Evolutionary conservation across 116 monocot genomes (phyloP).

Genomic region (Trichopus zeylanicus): DNA sequence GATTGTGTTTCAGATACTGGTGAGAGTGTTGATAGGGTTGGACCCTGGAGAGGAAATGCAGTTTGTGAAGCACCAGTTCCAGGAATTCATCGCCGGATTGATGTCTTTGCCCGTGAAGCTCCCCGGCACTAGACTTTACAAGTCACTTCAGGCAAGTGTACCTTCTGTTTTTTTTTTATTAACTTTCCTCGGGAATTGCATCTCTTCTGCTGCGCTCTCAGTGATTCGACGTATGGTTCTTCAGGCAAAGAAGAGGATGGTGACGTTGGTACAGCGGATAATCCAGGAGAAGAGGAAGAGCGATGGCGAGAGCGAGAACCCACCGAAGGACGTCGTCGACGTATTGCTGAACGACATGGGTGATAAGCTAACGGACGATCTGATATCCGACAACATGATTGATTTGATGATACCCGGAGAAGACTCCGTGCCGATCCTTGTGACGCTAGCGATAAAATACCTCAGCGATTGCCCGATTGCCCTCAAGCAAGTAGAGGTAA

Average conservation of each 20-base stretch:
- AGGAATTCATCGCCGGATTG: constrained; percentile 73
- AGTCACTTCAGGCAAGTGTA: constrained; percentile 59
- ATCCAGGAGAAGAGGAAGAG: constrained; percentile 52
- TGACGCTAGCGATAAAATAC: constrained; percentile 72
- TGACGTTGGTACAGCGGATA: constrained; percentile 36
- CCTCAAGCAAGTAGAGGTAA: constrained; percentile 60
- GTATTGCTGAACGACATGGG: constrained; percentile 49
- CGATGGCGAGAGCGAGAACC: no score
- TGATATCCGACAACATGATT: constrained; percentile 73
- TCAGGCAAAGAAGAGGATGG: constrained; percentile 84
- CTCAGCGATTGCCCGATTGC: constrained; percentile 76
- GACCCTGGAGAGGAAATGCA: constrained; percentile 56
- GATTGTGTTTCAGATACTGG: constrained; percentile 76
- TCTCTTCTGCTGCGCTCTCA: neutral
- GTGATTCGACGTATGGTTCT: no score
- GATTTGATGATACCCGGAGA: constrained; percentile 92
- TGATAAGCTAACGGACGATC: constrained; percentile 61
- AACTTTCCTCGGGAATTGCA: no score
- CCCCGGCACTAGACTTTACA: constrained; percentile 63
- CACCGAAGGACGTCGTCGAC: constrained; percentile 48
- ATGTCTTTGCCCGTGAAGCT: constrained; percentile 81
- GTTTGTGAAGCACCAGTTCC: constrained; percentile 59
- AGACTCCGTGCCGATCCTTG: constrained; percentile 79
- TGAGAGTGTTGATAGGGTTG: constrained; percentile 62
- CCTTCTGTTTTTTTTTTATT: no score